Percentiles rank a stretch among this genome's conserved stretches.
Evolutionary conservation across 1,284 basidiomycete genomes (phyloP).

Genomic region (Ceratobasidium theobromae): DNA sequence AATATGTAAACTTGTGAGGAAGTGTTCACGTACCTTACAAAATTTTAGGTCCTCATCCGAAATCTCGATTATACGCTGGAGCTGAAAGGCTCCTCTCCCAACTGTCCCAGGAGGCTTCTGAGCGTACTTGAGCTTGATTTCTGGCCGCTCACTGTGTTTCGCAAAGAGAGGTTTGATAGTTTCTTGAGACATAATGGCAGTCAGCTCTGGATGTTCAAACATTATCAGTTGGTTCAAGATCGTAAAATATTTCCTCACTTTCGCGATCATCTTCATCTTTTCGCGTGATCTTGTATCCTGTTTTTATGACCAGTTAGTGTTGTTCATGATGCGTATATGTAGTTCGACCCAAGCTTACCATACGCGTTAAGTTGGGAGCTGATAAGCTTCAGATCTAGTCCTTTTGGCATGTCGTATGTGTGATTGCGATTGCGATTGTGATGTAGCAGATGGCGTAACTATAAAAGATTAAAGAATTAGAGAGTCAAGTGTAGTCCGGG

Average conservation of each 20-base stretch:
- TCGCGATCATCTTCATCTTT: background rate
- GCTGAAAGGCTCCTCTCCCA: background rate
- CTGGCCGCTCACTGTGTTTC: background rate
- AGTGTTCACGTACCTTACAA: background rate
- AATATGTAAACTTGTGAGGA: too few relatives aligned
- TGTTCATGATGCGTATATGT: too few relatives aligned
- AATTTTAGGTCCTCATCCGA: background rate
- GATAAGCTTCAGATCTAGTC: too few relatives aligned
- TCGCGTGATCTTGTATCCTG: background rate
- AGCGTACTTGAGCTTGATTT: background rate
- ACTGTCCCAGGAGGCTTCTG: background rate
- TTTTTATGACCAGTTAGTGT: too few relatives aligned
- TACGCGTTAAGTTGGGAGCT: too few relatives aligned
- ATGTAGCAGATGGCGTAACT: too few relatives aligned
- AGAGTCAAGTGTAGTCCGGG: too few relatives aligned
- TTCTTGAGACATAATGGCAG: too few relatives aligned
- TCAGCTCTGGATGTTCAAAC: background rate
- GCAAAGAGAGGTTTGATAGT: background rate
- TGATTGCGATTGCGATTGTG: too few relatives aligned
- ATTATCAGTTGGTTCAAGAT: background rate
- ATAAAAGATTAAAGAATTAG: too few relatives aligned
- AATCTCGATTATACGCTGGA: background rate
- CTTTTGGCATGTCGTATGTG: too few relatives aligned
- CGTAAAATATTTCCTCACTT: background rate
- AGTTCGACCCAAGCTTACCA: too few relatives aligned